phyloP scores from a whole-genome alignment of 2,329 filamentous ascomycete species.

The Periconia macrospinosa region DNA sequence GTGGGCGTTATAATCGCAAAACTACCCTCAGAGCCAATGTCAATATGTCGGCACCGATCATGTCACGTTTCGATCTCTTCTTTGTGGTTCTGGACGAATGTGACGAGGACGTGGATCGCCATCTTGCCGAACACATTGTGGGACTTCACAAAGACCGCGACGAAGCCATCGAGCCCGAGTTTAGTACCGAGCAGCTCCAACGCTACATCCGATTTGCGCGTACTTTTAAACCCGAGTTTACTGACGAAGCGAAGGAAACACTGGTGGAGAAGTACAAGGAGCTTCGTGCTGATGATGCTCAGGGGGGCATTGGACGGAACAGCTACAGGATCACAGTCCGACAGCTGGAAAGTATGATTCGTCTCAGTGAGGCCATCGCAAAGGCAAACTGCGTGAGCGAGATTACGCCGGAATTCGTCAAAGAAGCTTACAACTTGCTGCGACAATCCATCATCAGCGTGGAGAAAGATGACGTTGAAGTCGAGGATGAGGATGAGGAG shows the following conservation, averaged over 20 bases:
- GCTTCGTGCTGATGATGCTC: conserved; percentile 86
- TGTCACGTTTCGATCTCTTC: conserved; percentile 99
- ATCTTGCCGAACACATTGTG: conserved; percentile 93
- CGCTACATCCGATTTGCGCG: conserved; percentile 95
- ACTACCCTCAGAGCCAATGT: conserved; percentile 90
- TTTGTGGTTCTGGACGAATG: conserved; percentile 98
- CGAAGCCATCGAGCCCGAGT: conserved; percentile 87
- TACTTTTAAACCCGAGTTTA: conserved; percentile 93
- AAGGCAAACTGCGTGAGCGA: conserved; percentile 97
- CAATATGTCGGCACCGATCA: conserved; percentile 98
- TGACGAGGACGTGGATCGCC: conserved; percentile 86
- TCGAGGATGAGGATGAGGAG: conserved; percentile 78
- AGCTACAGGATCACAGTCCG: conserved; percentile 97
- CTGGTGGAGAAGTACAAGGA: conserved; percentile 96
- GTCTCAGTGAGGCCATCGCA: conserved; percentile 94
- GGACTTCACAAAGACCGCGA: conserved; percentile 91
- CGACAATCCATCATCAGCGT: conserved; percentile 96
- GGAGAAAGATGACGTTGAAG: conserved; percentile 95
- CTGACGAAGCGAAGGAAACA: conserved; percentile 78
- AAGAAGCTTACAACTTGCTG: conserved; percentile 88
- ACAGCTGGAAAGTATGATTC: conserved; percentile 94
- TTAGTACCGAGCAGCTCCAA: conserved; percentile 94
- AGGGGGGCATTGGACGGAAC: conserved; percentile 91
- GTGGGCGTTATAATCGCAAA: conserved; percentile 96
- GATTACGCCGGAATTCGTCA: conserved; percentile 80